Evolutionary conservation across 2,329 filamentous ascomycete species (phyloP).

Genomic region (Coleophoma crateriformis): DNA sequence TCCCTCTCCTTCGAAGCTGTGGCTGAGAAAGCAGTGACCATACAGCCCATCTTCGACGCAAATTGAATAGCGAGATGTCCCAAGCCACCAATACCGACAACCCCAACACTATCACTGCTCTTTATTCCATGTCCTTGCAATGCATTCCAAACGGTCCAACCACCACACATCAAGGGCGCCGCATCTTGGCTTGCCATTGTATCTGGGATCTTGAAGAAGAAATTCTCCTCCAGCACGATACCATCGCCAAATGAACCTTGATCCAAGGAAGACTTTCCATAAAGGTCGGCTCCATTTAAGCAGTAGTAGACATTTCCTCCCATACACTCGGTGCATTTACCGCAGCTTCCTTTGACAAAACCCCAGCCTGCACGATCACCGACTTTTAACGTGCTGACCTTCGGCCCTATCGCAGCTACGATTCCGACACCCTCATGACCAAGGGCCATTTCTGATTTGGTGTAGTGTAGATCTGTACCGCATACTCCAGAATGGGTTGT

Average conservation of each 20-base stretch:
- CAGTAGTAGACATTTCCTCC: slow-evolving; percentile 35
- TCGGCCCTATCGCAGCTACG: slow-evolving; percentile 31
- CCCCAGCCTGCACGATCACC: slow-evolving; percentile 43
- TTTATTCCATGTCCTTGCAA: slow-evolving; percentile 27
- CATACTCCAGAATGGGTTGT: slow-evolving; percentile 62
- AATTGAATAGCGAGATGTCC: slow-evolving; percentile 59
- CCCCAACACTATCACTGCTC: slow-evolving; percentile 23
- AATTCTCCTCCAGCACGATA: slow-evolving; percentile 30
- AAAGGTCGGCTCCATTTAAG: slow-evolving; percentile 25
- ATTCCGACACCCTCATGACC: slow-evolving; percentile 43
- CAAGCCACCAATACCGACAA: slow-evolving; percentile 52
- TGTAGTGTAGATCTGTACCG: slow-evolving; percentile 44
- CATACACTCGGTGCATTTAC: slow-evolving; percentile 35
- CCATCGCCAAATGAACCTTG: slow-evolving; percentile 37
- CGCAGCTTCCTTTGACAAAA: slow-evolving; percentile 32
- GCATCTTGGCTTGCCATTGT: slow-evolving; percentile 28
- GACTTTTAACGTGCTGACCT: slow-evolving; percentile 27
- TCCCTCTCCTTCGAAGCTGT: slow-evolving; percentile 58
- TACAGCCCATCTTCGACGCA: slow-evolving; percentile 55
- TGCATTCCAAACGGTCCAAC: slow-evolving; percentile 30
- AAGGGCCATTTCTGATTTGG: slow-evolving; percentile 27
- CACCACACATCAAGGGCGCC: slow-evolving; percentile 40
- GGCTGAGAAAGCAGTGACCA: slow-evolving; percentile 50
- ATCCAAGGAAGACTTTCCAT: slow-evolving; percentile 33
- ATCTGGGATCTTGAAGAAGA: slow-evolving; percentile 32